phyloP scores from a whole-genome alignment of 2,329 filamentous ascomycete genomes.

The Fusarium ambrosium region DNA sequence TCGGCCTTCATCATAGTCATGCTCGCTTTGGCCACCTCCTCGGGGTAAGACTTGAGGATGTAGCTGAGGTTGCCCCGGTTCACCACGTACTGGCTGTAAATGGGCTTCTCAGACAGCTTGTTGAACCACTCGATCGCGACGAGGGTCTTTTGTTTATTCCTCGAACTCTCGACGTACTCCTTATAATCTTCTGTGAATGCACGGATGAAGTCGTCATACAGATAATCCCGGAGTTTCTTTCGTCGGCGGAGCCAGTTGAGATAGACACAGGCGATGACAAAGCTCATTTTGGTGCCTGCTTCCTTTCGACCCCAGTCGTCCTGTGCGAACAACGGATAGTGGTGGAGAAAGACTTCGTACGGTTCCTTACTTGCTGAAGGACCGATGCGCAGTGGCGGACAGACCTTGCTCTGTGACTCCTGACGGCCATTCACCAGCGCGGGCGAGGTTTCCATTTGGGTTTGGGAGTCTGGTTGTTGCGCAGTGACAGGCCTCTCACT shows the following conservation, averaged over 20 bases:
- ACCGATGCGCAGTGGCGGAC: constrained; percentile 11
- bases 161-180: constrained; percentile 53
- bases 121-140: constrained; percentile 60
- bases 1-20: constrained; percentile 26
- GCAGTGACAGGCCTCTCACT: background rate
- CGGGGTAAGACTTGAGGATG: constrained; percentile 52
- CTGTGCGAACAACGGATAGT: constrained; percentile 61
- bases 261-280: constrained; percentile 61
- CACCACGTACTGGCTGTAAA: constrained; percentile 51
- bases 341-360: constrained; percentile 55
- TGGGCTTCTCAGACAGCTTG: constrained; percentile 35
- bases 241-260: constrained; percentile 55
- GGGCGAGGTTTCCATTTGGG: background rate
- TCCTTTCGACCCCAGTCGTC: constrained; percentile 46
- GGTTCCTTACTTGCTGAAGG: constrained; percentile 39
- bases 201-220: constrained; percentile 68
- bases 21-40: constrained; percentile 46
- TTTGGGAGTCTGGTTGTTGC: background rate
- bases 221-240: constrained; percentile 55
- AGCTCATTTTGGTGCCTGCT: constrained; percentile 55
- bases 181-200: constrained; percentile 59
- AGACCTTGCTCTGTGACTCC: background rate
- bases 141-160: constrained; percentile 47
- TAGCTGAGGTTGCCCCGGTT: constrained; percentile 52
- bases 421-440: background rate